These are phyloP conservation scores for Macrolepiota albuminosa DNA, from an alignment of 768 basidiomycete genomes.

Conservation along the genomic window DNA sequence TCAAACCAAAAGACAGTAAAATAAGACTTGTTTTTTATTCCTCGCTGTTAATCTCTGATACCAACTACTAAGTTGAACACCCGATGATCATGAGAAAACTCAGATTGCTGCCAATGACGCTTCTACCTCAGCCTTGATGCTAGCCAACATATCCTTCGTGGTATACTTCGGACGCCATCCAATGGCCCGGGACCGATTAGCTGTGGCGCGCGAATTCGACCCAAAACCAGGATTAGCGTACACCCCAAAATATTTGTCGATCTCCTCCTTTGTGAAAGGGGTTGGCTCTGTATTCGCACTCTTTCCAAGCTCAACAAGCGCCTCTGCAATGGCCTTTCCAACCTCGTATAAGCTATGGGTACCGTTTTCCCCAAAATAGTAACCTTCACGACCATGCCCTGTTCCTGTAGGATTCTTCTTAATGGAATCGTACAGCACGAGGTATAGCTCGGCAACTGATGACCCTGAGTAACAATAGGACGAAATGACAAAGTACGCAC, in stretches of 20 bases:
- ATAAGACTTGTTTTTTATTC: no score
- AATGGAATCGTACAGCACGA: constrained; percentile 34
- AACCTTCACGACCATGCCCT: constrained; percentile 44
- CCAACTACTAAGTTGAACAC: background rate
- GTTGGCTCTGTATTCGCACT: constrained; percentile 33
- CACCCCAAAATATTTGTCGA: constrained; percentile 31
- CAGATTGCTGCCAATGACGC: constrained; percentile 3
- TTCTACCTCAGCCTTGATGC: constrained; percentile 36
- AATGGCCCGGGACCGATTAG: constrained; percentile 28
- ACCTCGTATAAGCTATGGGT: constrained; percentile 42
- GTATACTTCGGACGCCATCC: constrained; percentile 42
- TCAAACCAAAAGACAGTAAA: no score
- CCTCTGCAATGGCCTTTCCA: constrained; percentile 32
- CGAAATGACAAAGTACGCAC: constrained; percentile 23
- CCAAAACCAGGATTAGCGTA: constrained; percentile 22
- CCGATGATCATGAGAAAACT: no score
- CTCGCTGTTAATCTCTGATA: background rate
- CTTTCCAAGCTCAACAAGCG: constrained; percentile 32
- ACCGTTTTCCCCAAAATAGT: constrained; percentile 49
- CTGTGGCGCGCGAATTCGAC: constrained; percentile 32
- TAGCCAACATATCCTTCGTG: constrained; percentile 34
- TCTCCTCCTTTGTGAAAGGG: constrained; percentile 38
- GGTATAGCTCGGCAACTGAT: constrained; percentile 28
- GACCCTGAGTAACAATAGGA: background rate
- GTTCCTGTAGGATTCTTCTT: constrained; percentile 20